Evolutionary conservation across 345 rosid species (phyloP).

Genomic region (Eutrema yunnanense): DNA sequence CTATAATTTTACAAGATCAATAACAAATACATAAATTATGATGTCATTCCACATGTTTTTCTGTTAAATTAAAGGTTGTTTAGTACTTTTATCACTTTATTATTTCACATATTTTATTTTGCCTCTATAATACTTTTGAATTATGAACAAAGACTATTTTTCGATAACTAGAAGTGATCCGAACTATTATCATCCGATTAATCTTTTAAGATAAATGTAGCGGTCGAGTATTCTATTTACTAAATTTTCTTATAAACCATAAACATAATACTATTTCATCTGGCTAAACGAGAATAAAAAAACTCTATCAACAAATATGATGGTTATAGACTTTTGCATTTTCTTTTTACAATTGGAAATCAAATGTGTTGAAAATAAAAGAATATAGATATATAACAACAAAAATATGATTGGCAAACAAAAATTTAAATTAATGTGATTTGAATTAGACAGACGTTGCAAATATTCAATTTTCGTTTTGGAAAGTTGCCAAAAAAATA

Average conservation of each 20-base stretch:
- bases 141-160: background rate
- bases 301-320: background rate
- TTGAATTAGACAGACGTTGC: constrained; percentile 9
- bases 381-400: background rate
- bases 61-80: background rate
- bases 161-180: too few species aligned
- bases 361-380: background rate
- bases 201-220: too few species aligned
- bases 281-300: too few species aligned
- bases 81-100: background rate
- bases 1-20: background rate
- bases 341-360: too few species aligned
- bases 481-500: background rate
- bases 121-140: background rate
- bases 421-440: background rate
- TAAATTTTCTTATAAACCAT: too few species aligned
- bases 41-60: background rate
- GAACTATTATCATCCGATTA: too few species aligned
- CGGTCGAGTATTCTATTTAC: too few species aligned
- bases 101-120: background rate
- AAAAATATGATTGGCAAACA: background rate
- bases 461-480: background rate
- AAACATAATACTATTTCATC: too few species aligned
- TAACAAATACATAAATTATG: background rate
- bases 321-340: background rate